Conservation (phyloP, 2,329 filamentous ascomycete genomes). For the Cadophora gregata region DNA sequence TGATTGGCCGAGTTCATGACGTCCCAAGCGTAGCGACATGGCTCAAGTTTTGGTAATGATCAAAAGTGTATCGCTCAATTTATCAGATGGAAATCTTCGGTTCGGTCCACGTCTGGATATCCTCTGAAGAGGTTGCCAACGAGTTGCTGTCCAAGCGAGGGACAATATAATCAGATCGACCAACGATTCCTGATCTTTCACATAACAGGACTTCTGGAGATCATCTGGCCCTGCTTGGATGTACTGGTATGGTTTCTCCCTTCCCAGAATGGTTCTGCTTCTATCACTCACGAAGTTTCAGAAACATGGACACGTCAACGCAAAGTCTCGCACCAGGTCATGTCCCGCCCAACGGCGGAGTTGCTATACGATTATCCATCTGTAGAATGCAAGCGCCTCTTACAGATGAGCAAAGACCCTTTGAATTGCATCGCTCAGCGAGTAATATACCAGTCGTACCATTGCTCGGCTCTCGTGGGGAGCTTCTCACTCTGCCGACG, state of each 20-base stretch:
- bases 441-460: constrained; percentile 55
- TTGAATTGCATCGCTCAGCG: constrained; percentile 54
- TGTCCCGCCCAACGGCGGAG: constrained; percentile 47
- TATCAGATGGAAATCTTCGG: constrained; percentile 55
- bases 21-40: constrained; percentile 50
- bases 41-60: constrained; percentile 57
- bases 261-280: not conserved
- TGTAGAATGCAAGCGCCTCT: constrained; percentile 48
- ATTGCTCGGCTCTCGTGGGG: constrained; percentile 55
- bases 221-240: constrained; percentile 53
- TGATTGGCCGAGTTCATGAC: constrained; percentile 54
- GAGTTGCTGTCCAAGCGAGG: constrained; percentile 52
- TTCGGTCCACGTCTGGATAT: constrained; percentile 55
- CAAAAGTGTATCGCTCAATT: constrained; percentile 53
- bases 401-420: constrained; percentile 49
- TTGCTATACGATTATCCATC: constrained; percentile 51
- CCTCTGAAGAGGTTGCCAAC: constrained; percentile 52
- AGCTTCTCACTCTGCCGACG: constrained; percentile 48
- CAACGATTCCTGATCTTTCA: constrained; percentile 53
- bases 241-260: constrained; percentile 45
- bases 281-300: constrained; percentile 33
- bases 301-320: constrained; percentile 57
- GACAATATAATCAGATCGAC: constrained; percentile 54
- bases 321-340: constrained; percentile 52
- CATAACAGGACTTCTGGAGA: constrained; percentile 55